Evolutionary conservation across 257 asterid genomes (phyloP).

Genomic region (Rehmannia glutinosa): DNA sequence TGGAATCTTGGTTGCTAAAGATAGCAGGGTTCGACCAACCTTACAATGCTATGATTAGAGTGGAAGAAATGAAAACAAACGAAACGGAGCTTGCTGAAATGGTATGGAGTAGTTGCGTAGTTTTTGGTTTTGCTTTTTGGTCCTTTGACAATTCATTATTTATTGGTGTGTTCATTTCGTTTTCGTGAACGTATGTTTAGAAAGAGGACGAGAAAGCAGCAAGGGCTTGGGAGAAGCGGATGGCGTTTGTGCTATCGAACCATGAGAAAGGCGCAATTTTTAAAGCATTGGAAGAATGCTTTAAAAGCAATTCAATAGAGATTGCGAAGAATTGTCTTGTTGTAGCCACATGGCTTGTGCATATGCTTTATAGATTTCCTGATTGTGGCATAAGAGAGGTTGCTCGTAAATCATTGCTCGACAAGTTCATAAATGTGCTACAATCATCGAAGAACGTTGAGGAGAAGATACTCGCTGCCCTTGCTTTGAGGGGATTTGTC

Average conservation of each 20-base stretch:
- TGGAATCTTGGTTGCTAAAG: conserved; percentile 65
- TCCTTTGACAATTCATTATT: background rate
- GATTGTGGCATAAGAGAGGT: conserved; percentile 62
- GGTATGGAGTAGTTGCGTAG: conserved; percentile 27
- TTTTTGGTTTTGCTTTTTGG: background rate
- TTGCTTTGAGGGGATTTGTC: conserved; percentile 62
- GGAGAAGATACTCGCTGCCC: conserved; percentile 70
- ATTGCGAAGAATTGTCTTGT: conserved; percentile 64
- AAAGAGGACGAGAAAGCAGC: conserved; percentile 67
- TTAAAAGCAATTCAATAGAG: conserved; percentile 61
- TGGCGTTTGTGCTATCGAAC: conserved; percentile 64
- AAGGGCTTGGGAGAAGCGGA: conserved; percentile 60
- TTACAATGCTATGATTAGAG: conserved; percentile 32
- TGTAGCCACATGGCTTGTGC: conserved; percentile 69
- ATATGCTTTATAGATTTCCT: conserved; percentile 63
- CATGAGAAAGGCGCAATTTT: conserved; percentile 71
- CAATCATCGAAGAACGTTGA: conserved; percentile 77
- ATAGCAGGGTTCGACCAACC: conserved; percentile 59
- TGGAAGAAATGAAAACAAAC: conserved; percentile 26
- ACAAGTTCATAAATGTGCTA: conserved; percentile 57
- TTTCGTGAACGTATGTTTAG: conserved; percentile 22
- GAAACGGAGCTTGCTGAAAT: conserved; percentile 34
- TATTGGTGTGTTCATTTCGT: background rate
- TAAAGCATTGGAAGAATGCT: conserved; percentile 67
- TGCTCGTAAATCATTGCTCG: conserved; percentile 68